These are phyloP conservation scores for Eucalyptus victrix DNA, from an alignment of 345 rosid genomes.

Conservation along the genomic window DNA sequence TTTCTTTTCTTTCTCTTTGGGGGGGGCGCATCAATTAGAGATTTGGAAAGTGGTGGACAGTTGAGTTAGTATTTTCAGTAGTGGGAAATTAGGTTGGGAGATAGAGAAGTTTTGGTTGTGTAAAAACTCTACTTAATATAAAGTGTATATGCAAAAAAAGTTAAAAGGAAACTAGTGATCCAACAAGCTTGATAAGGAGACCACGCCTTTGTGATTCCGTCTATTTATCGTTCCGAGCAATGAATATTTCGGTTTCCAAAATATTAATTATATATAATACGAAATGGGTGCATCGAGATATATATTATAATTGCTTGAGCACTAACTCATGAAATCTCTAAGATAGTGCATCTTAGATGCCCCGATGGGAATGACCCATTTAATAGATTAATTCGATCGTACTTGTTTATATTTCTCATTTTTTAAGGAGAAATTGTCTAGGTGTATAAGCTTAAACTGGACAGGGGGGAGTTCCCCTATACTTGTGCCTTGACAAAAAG, in stretches of 20 bases:
- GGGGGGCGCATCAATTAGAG: not conserved
- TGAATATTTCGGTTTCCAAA: not conserved
- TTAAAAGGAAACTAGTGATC: not conserved
- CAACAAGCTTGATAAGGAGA: not conserved
- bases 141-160: not conserved
- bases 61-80: not conserved
- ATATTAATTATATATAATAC: not conserved
- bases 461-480: not conserved
- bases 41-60: not conserved
- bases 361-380: not conserved
- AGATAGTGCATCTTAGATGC: not conserved
- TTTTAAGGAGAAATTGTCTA: not conserved
- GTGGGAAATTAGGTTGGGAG: not conserved
- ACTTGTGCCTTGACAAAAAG: not conserved
- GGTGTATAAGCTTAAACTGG: not conserved
- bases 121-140: not conserved
- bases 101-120: not conserved
- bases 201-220: not conserved
- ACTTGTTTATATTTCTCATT: not conserved
- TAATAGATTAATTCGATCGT: not conserved
- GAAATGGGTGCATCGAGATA: not conserved
- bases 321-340: not conserved
- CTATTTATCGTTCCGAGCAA: not conserved
- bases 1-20: not conserved
- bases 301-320: not conserved